phyloP scores from a whole-genome alignment of 2,329 filamentous ascomycete species.

The Blumeria hordei region DNA sequence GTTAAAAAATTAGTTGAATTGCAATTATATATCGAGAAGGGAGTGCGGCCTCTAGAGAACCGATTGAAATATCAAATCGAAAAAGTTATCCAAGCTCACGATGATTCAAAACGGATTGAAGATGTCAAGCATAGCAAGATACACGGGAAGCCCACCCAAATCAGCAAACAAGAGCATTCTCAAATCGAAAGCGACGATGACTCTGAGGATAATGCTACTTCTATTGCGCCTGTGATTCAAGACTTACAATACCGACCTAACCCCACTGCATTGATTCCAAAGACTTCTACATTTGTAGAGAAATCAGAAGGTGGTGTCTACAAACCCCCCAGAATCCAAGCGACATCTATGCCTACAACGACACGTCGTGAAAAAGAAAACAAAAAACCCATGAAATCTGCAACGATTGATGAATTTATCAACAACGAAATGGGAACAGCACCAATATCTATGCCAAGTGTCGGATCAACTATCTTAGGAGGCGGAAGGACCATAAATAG shows the following conservation, averaged over 20 bases:
- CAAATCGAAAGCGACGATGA: slow-evolving; percentile 18
- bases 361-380: slow-evolving; percentile 26
- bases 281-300: slow-evolving; percentile 8
- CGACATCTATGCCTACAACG: slow-evolving; percentile 54
- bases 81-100: slow-evolving; percentile 70
- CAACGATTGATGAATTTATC: slow-evolving; percentile 80
- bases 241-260: slow-evolving; percentile 40
- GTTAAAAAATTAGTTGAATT: slow-evolving; percentile 77
- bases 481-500: slow-evolving; percentile 63
- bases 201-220: slow-evolving; percentile 5
- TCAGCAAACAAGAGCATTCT: slow-evolving; percentile 10
- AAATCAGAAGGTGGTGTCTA: slow-evolving; percentile 47
- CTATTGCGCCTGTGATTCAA: slow-evolving; percentile 20
- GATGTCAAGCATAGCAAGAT: slow-evolving; percentile 17
- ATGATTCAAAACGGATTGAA: slow-evolving; percentile 24
- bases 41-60: slow-evolving; percentile 70
- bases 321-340: slow-evolving; percentile 66
- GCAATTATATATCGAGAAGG: slow-evolving; percentile 80
- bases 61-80: slow-evolving; percentile 90
- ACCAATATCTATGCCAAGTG: slow-evolving; percentile 65
- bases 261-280: slow-evolving; percentile 20
- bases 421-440: slow-evolving; percentile 60
- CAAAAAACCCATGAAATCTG: slow-evolving; percentile 44
- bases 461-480: slow-evolving; percentile 67
- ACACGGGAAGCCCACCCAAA: slow-evolving; percentile 3